These are phyloP conservation scores for Circinella minor DNA, from an alignment of 371 early-diverging fungal species.

Conservation along the genomic window DNA sequence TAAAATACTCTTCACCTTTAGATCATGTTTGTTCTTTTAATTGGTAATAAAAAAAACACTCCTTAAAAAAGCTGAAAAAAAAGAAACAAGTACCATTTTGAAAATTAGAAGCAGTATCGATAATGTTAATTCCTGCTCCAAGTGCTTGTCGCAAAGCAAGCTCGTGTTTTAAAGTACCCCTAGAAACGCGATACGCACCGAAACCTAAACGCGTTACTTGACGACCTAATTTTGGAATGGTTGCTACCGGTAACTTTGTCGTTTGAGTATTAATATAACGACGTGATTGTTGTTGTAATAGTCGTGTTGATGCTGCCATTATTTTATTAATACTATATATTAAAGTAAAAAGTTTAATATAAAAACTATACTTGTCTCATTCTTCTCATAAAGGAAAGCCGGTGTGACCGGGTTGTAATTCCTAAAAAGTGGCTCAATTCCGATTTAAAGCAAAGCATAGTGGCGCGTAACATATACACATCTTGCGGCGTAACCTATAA, in stretches of 20 bases:
- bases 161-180: slow-evolving; percentile 36
- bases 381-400: too few relatives aligned
- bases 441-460: too few relatives aligned
- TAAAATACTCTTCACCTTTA: neutral
- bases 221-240: slow-evolving; percentile 44
- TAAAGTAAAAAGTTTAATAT: too few relatives aligned
- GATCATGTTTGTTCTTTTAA: too few relatives aligned
- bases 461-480: too few relatives aligned
- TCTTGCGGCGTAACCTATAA: too few relatives aligned
- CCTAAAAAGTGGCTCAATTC: too few relatives aligned
- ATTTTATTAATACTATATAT: neutral
- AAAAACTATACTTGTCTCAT: too few relatives aligned
- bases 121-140: slow-evolving; percentile 67
- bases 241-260: slow-evolving; percentile 11
- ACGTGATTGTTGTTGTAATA: slow-evolving; percentile 7
- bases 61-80: neutral
- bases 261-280: slow-evolving; percentile 6
- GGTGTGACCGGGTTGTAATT: too few relatives aligned
- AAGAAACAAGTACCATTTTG: slow-evolving; percentile 54
- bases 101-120: slow-evolving; percentile 81
- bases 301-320: neutral
- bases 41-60: too few relatives aligned
- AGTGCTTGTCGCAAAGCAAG: slow-evolving; percentile 64
- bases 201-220: slow-evolving; percentile 66
- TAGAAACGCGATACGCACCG: slow-evolving; percentile 61